Evolutionary conservation across 306 rosid species (phyloP), one percentile per base, ranked within the genome.

Genomic region (Arachis stenosperma): DNA sequence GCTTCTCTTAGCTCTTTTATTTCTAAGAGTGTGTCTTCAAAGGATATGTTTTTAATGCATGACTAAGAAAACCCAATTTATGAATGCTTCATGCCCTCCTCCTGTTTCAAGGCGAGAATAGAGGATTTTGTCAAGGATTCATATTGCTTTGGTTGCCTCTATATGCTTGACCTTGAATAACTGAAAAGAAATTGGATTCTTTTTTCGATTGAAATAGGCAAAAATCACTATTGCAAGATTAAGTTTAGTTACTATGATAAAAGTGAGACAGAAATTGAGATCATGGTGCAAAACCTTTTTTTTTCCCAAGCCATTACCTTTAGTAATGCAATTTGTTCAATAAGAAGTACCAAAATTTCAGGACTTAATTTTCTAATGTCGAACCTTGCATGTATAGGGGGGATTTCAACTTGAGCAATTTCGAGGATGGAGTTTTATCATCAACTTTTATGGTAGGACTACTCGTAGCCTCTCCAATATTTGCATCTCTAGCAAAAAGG

Each of bases 361-460:
- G 55, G 44, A 46, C 15, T 40, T 30, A 12, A 11, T 2, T 57
- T 72, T 53, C 15, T 11, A 17, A 64, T 29, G 54, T 37, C 70
- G 59, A 62, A 30, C 41, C 65, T 57, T 70, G 47, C 7, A 7
- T 83, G 69, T 69, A 33, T 33, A 89, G 94, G 73, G 94, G 94
- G 39, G 83, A 82, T 47, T 89, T 89, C 50, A 69, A 82, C 58
- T 80, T 89, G 85, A 86, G 2, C 89, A 86, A 89, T 83, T 86
- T 86, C 74, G 74, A 89, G 78, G 94, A 89, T 77, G 94, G 94
- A 37, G 8, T 86, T 89, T 82, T 89, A 61, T 84, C 94, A 69
- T 89, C 94, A 61, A 85, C 91, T 56, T 89, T 89, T 83, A 89
- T 89, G 94, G 91, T 86, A 67, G 94, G 94, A 75, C 94, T 89